These are phyloP conservation scores for Fraxinus velutina DNA, from an alignment of 305 asterid genomes.

Conservation along the genomic window DNA sequence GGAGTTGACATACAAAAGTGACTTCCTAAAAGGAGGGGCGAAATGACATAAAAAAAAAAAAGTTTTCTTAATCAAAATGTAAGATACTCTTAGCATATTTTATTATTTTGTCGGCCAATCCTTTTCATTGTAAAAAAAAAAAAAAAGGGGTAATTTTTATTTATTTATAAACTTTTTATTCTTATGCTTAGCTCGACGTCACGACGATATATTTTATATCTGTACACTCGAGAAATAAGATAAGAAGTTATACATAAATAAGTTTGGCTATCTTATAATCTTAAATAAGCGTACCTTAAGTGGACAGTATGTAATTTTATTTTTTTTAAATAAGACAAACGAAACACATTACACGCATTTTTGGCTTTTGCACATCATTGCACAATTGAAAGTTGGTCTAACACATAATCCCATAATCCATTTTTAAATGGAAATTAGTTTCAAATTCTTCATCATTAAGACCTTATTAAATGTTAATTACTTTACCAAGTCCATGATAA, in stretches of 20 bases:
- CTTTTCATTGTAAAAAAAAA: background rate
- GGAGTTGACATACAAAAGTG: conserved; percentile 3
- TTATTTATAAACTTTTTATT: background rate
- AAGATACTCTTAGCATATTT: background rate
- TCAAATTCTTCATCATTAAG: background rate
- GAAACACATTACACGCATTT: background rate
- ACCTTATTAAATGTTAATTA: conserved; percentile 4
- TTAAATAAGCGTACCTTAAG: background rate
- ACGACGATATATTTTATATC: no score
- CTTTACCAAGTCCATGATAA: background rate
- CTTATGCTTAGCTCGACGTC: background rate
- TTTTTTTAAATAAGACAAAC: background rate
- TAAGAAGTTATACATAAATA: background rate
- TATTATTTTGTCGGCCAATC: background rate
- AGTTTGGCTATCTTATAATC: background rate
- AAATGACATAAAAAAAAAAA: background rate
- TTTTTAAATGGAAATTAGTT: background rate
- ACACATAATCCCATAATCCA: background rate
- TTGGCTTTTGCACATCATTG: background rate
- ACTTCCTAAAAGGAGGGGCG: conserved; percentile 6
- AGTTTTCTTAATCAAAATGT: background rate
- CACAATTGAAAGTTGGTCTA: background rate
- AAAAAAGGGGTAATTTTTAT: no score
- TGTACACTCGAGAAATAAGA: background rate
- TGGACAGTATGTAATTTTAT: no score